Conservation (phyloP, 805 yeast species). For the Pichia exigua region DNA sequence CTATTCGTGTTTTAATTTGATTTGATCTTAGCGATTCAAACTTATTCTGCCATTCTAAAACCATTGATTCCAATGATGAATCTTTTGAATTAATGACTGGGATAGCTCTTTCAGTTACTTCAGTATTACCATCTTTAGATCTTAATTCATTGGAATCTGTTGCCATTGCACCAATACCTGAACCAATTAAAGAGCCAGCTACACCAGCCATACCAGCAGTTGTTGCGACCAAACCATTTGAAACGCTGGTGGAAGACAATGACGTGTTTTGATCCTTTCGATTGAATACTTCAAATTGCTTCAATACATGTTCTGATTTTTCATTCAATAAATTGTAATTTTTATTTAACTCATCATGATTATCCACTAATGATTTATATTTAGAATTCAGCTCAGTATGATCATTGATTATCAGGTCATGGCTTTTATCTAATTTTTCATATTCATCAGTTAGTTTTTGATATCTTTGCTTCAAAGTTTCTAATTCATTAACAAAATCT, state of each 20-base stretch:
- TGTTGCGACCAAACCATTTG: neutral
- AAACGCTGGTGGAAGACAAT: neutral
- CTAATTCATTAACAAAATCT: slow-evolving; percentile 2
- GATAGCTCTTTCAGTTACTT: neutral
- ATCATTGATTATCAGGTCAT: slow-evolving; percentile 2
- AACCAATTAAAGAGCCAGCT: neutral
- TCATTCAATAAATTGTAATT: neutral
- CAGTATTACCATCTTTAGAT: neutral
- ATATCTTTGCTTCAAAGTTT: slow-evolving; percentile 7
- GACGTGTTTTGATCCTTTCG: neutral
- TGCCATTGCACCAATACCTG: neutral
- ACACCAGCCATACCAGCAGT: neutral
- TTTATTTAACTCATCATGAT: neutral
- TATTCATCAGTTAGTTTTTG: slow-evolving; percentile 10
- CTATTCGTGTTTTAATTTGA: slow-evolving; percentile 12
- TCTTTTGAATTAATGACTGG: neutral
- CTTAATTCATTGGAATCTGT: neutral
- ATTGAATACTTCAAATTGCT: neutral
- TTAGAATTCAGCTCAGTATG: neutral
- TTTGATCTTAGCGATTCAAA: slow-evolving; percentile 39
- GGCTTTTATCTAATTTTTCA: slow-evolving; percentile 1
- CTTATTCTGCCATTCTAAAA: slow-evolving; percentile 42
- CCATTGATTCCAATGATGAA: slow-evolving; percentile 13
- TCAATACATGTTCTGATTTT: neutral
- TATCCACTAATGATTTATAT: neutral